Conservation (phyloP, 2,329 filamentous ascomycete species). For the Juglanconis sp. region DNA sequence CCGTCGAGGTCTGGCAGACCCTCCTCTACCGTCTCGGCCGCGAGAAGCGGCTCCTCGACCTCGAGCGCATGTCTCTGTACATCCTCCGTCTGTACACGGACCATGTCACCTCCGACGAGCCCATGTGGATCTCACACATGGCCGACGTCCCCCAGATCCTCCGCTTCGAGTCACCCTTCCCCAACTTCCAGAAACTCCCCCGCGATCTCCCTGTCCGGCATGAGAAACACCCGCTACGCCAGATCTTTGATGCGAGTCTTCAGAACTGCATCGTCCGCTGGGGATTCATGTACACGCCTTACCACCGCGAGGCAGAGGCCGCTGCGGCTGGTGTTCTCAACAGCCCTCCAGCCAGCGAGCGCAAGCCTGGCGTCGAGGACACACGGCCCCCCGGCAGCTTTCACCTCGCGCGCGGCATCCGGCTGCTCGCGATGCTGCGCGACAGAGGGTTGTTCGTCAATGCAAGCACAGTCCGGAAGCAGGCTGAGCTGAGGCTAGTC, state of each 20-base stretch:
- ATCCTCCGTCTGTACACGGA: conserved; percentile 38
- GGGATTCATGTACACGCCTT: conserved; percentile 40
- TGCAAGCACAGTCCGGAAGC: conserved; percentile 22
- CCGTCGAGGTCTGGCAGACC: conserved; percentile 39
- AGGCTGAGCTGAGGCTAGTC: conserved; percentile 29
- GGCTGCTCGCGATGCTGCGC: conserved; percentile 31
- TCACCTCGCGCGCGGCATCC: conserved; percentile 29
- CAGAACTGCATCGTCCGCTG: conserved; percentile 41
- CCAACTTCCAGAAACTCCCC: conserved; percentile 34
- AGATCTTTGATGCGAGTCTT: conserved; percentile 40
- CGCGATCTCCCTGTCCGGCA: conserved; percentile 40
- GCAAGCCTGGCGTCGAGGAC: background rate
- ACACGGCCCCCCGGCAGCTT: conserved; percentile 21
- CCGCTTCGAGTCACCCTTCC: conserved; percentile 27
- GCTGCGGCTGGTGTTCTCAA: background rate
- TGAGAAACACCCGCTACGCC: conserved; percentile 43
- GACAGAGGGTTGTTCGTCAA: conserved; percentile 29
- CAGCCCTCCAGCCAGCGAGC: background rate
- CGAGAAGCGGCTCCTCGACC: conserved; percentile 40
- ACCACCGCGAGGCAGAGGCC: conserved; percentile 16
- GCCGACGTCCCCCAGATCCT: conserved; percentile 38
- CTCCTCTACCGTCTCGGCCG: conserved; percentile 43
- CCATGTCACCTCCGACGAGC: conserved; percentile 24
- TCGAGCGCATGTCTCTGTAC: conserved; percentile 42
- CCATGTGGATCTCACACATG: conserved; percentile 41